Base-by-base conservation (phyloP, 495 filamentous ascomycete genomes). In the Massariosphaeria phaeospora region DNA sequence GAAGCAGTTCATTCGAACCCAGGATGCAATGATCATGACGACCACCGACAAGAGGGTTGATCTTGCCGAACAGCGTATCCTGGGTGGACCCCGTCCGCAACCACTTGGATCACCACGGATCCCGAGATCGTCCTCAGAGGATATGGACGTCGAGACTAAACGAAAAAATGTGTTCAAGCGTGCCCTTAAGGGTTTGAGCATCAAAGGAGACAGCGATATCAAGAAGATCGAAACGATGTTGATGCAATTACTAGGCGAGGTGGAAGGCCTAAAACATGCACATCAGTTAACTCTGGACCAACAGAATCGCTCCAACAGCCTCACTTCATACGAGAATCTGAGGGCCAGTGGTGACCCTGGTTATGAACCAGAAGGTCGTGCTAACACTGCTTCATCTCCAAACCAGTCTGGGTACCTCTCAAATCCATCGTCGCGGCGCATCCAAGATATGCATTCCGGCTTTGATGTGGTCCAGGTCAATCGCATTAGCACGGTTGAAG, bases 181-280 rank as follows among this genome's bases (percentile, higher is more conserved):
- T 55, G 94, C 94, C 11, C 74, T 99, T 21, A 89, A 91, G 65
- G 90, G 91, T 3, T 73, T 99, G 33, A 85, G 87, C 59, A 77
- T 86, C 60, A 91, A 89, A 70, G 91, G 88, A 36, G 78, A 83
- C 12, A 94, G 87, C 62, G 93, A 99, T 62, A 76, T 99, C 17
- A 74, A 81, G 49, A 89, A 86, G 68, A 95, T 99, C 61, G 94
- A 99, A 72, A 88, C 86, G 24, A 95, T 99, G 90, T 77, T 99
- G 35, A 85, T 88, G 54, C 89, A 93, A 66, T 75, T 99, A 27
- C 81, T 97, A 26, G 86, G 79, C 45, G 91, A 99, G 65, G 89
- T 99, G 20, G 89, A 96, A 63, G 84, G 82, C 29, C 74, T 99
- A 42, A 95, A 95, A 60, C 78, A 80, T 27, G 79, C 64, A 17